Percentiles rank a stretch among this genome's conserved stretches.
These are phyloP conservation scores for Parascedosporium putredinis DNA, from an alignment of 2,329 filamentous ascomycete genomes.

Conservation along the genomic window DNA sequence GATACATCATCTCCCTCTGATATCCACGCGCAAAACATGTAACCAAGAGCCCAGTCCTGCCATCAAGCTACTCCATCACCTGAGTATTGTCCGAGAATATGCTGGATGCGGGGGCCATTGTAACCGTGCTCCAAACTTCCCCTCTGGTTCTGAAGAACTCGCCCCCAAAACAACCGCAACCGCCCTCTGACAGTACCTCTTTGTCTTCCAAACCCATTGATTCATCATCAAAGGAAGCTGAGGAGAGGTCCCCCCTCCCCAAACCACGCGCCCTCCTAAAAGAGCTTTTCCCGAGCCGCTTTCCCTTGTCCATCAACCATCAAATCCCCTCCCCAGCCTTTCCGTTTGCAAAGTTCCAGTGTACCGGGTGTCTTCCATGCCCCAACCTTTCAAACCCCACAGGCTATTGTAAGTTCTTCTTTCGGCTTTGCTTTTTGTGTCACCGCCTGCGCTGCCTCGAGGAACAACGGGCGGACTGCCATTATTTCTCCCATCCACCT, in stretches of 20 bases:
- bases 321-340: not conserved
- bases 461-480: conserved; percentile 3
- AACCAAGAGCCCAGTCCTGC: not conserved
- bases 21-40: not conserved
- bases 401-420: conserved; percentile 8
- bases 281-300: conserved; percentile 5
- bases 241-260: not conserved
- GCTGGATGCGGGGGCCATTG: not conserved
- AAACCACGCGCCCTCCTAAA: not conserved
- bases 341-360: not conserved
- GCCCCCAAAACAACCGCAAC: not conserved
- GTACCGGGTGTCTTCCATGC: not conserved
- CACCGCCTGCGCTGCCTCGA: not conserved
- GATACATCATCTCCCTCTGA: conserved; percentile 1
- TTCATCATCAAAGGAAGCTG: no score
- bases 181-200: no score
- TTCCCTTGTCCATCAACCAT: not conserved
- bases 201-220: no score
- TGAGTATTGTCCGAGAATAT: conserved; percentile 5
- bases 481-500: conserved; percentile 8
- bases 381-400: conserved; percentile 6
- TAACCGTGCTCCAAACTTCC: not conserved
- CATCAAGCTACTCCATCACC: conserved; percentile 1
- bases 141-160: not conserved
- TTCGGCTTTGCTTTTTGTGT: conserved; percentile 1